Evolutionary conservation across 2,329 filamentous ascomycete genomes (phyloP).

Genomic region (Pseudopyrenochaeta lycopersici): DNA sequence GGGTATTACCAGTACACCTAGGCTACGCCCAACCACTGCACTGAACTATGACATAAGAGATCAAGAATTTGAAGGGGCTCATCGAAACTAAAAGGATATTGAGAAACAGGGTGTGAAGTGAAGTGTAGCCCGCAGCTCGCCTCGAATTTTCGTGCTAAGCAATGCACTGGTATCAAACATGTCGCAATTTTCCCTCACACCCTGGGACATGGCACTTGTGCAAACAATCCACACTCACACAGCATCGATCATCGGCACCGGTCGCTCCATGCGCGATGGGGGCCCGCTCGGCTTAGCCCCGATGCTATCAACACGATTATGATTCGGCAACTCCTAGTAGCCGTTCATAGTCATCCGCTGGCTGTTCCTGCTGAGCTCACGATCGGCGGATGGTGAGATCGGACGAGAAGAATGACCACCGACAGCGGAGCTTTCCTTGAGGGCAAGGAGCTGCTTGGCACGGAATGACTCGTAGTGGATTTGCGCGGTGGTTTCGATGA

Average conservation of each 20-base stretch:
- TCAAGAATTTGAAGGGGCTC: slow-evolving; percentile 33
- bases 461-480: slow-evolving; percentile 99
- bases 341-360: slow-evolving; percentile 99
- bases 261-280: slow-evolving; percentile 32
- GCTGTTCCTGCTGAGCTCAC: slow-evolving; percentile 95
- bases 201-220: background rate
- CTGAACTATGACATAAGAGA: slow-evolving; percentile 43
- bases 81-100: slow-evolving; percentile 49
- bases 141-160: slow-evolving; percentile 37
- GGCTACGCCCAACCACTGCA: slow-evolving; percentile 25
- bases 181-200: slow-evolving; percentile 24
- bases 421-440: slow-evolving; percentile 97
- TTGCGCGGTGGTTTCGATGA: slow-evolving; percentile 99
- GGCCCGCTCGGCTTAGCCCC: slow-evolving; percentile 33
- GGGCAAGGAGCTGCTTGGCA: slow-evolving; percentile 95
- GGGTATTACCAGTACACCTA: slow-evolving; percentile 30
- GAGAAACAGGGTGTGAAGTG: slow-evolving; percentile 35
- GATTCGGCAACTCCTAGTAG: slow-evolving; percentile 70
- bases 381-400: slow-evolving; percentile 93
- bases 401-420: slow-evolving; percentile 82
- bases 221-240: slow-evolving; percentile 19
- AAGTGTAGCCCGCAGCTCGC: slow-evolving; percentile 29
- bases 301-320: slow-evolving; percentile 43
- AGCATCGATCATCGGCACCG: slow-evolving; percentile 34
- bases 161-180: slow-evolving; percentile 52